Evolutionary conservation across 306 rosid genomes (phyloP).

Genomic region (Carpinus viminea): DNA sequence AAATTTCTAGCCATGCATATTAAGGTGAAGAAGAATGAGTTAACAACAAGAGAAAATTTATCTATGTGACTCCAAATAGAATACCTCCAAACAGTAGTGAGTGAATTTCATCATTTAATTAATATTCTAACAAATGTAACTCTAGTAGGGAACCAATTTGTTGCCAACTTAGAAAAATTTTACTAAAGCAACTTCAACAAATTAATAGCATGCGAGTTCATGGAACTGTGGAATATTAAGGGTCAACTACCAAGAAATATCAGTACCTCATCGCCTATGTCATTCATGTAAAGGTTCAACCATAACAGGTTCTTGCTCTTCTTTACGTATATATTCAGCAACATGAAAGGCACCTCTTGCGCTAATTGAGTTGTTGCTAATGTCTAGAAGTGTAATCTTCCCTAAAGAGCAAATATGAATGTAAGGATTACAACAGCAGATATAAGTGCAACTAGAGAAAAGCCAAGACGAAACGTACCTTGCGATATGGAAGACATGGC

Average conservation of each 20-base stretch:
- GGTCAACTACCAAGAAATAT: slow-evolving; percentile 16
- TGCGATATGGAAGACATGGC: too few relatives aligned
- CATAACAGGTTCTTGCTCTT: slow-evolving; percentile 70
- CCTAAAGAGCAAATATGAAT: slow-evolving; percentile 52
- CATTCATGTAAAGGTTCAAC: slow-evolving; percentile 95
- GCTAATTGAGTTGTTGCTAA: slow-evolving; percentile 85
- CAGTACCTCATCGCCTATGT: slow-evolving; percentile 91
- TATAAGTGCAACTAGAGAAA: not conserved
- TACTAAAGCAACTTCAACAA: not conserved
- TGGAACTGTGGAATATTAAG: slow-evolving; percentile 15
- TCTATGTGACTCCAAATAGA: too few relatives aligned
- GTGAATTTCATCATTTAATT: too few relatives aligned
- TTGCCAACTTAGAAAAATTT: not conserved
- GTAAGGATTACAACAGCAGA: slow-evolving; percentile 28
- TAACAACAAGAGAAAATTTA: too few relatives aligned
- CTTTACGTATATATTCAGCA: slow-evolving; percentile 71
- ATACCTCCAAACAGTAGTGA: too few relatives aligned
- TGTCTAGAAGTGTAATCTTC: slow-evolving; percentile 73
- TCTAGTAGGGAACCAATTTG: not conserved
- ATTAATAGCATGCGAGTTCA: slow-evolving; percentile 8
- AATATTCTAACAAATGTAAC: not conserved
- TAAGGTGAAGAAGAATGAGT: too few relatives aligned
- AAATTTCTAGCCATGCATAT: too few relatives aligned
- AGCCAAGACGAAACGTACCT: too few relatives aligned
- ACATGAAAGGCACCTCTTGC: slow-evolving; percentile 83